Base-by-base conservation (phyloP, 2,329 filamentous ascomycete genomes). In the Fusarium stilboides region DNA sequence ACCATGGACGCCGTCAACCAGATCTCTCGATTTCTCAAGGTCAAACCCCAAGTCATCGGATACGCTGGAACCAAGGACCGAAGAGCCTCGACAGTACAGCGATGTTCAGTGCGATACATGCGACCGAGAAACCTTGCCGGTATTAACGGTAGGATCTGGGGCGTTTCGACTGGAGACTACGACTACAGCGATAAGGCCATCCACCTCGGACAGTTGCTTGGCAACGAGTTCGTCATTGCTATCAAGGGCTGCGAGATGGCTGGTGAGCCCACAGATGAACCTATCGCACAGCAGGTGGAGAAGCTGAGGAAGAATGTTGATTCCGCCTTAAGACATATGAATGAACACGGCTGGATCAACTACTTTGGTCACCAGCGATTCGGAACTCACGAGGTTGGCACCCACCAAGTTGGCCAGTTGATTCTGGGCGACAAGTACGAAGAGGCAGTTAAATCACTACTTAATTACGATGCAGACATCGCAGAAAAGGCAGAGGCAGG, bases 321-420 rank as follows among this genome's bases (percentile, higher is more conserved):
- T 57, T 78, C 85, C 15, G 85, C 93, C 1, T 82, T 97, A 51
- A 82, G 86, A 42, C 88, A 91, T 67, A 88, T 98, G 70, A 84
- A 86, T 56, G 81, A 89, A 43, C 87, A 91, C 44, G 96, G 96
- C 4, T 99, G 97, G 84, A 90, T 99, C 80, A 99, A 99, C 81
- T 99, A 98, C 82, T 99, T 94, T 76, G 96, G 96, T 10, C 89
- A 98, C n/a, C 96, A 99, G 81, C 90, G 96, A 24, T 99, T 99
- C 74, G 96, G 96, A 28, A 95, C 94, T 1, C 95, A 96, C 79
- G 84, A 89, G 28, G 91, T 93, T 14, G 92, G 94, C 34, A 99
- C 96, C 1, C 94, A 98, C 75, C 87, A 91, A 40, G 84, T 98
- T 50, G 96, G 96, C 49, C 88, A 91, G 76, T 91, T 93, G 77